phyloP scores from a whole-genome alignment of 352 stramenopile species.

The Salisapilia sapeloensis region DNA sequence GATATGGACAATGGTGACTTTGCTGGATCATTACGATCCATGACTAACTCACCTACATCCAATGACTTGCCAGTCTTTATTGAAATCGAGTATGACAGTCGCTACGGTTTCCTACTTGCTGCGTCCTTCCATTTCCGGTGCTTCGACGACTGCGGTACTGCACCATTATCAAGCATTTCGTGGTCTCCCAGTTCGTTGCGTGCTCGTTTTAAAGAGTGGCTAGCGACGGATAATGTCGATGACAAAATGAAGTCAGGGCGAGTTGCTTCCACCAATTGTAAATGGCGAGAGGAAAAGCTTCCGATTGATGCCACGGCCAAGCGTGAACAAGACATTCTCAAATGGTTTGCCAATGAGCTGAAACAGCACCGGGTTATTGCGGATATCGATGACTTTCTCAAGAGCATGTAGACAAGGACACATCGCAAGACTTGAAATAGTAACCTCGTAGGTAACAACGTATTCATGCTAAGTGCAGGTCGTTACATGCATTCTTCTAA shows the following conservation, averaged over 20 bases:
- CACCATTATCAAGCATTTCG: background rate
- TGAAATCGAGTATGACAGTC: slow-evolving; percentile 47
- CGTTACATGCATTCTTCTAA: no score
- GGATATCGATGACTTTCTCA: slow-evolving; percentile 13
- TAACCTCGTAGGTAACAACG: no score
- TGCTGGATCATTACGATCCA: no score
- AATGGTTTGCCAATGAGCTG: slow-evolving; percentile 31
- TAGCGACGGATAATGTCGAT: background rate
- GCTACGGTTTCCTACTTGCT: slow-evolving; percentile 29
- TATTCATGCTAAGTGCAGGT: no score
- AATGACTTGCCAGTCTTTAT: slow-evolving; percentile 65
- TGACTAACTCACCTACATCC: no score
- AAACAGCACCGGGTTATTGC: slow-evolving; percentile 34
- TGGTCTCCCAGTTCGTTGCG: background rate
- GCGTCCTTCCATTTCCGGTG: slow-evolving; percentile 25
- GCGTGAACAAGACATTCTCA: slow-evolving; percentile 24
- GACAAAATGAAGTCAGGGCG: background rate
- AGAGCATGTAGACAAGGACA: no score
- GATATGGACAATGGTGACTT: no score
- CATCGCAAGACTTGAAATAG: no score
- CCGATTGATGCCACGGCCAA: slow-evolving; percentile 10
- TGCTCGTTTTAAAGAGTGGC: background rate
- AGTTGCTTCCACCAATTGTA: background rate
- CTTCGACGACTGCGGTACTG: background rate
- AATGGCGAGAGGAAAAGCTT: background rate